These are phyloP conservation scores for Coemansia sp. DNA, from an alignment of 192 early-diverging fungal genomes.

Conservation along the genomic window DNA sequence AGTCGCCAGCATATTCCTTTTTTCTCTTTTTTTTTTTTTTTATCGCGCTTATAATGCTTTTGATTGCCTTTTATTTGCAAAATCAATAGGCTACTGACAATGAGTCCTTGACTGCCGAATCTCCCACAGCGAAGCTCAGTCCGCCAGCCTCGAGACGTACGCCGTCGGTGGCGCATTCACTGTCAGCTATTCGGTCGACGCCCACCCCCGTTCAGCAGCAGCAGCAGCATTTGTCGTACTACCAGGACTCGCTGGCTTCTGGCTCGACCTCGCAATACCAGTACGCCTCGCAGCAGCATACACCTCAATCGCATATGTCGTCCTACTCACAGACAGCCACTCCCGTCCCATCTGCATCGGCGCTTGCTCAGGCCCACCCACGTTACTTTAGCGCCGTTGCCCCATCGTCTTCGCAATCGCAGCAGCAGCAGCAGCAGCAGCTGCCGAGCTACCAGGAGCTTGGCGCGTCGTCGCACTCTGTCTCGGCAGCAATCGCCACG, in stretches of 20 bases:
- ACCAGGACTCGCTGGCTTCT: slow-evolving; percentile 12
- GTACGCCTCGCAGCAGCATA: slow-evolving; percentile 16
- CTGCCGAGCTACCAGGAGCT: slow-evolving; percentile 26
- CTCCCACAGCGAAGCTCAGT: slow-evolving; percentile 27
- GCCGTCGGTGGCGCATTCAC: slow-evolving; percentile 28
- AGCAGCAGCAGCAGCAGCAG: background rate
- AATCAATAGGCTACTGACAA: slow-evolving; percentile 39
- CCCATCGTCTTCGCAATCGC: slow-evolving; percentile 4
- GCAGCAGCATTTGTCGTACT: slow-evolving; percentile 19
- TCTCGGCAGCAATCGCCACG: slow-evolving; percentile 15
- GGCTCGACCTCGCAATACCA: slow-evolving; percentile 11
- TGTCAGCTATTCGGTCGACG: slow-evolving; percentile 46
- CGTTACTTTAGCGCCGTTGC: too few relatives aligned
- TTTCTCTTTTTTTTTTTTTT: background rate
- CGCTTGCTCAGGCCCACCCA: slow-evolving; percentile 3
- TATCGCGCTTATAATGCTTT: background rate
- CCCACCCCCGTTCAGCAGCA: slow-evolving; percentile 11
- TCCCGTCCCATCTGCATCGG: slow-evolving; percentile 12
- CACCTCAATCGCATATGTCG: slow-evolving; percentile 19
- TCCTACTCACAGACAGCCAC: slow-evolving; percentile 15
- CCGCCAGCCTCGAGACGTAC: slow-evolving; percentile 21
- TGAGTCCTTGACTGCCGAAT: slow-evolving; percentile 34
- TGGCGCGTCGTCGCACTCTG: slow-evolving; percentile 18
- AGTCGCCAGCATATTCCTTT: background rate
- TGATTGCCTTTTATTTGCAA: background rate